Evolutionary conservation across 192 early-diverging fungal genomes (phyloP).

Genomic region (Coemansia sp.): DNA sequence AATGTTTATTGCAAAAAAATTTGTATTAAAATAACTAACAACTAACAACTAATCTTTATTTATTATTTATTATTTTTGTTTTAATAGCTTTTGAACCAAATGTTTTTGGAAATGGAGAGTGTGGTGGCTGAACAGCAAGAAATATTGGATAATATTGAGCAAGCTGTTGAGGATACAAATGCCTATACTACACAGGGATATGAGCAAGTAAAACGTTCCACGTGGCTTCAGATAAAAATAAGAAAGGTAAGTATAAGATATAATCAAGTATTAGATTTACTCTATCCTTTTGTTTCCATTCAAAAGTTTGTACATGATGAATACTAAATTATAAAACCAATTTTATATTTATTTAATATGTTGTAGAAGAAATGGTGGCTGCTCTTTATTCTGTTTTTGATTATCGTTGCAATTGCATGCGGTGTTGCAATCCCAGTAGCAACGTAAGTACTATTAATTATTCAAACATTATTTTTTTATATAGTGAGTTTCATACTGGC

Average conservation of each 20-base stretch:
- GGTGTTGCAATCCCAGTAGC: slow-evolving; percentile 36
- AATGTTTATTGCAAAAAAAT: too few relatives aligned
- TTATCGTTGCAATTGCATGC: slow-evolving; percentile 35
- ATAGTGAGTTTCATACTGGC: background rate
- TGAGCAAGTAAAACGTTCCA: slow-evolving; percentile 25
- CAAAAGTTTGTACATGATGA: background rate
- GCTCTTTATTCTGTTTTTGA: slow-evolving; percentile 23
- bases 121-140: slow-evolving; percentile 43
- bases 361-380: slow-evolving; percentile 47
- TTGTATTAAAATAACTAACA: too few relatives aligned
- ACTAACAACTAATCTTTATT: background rate
- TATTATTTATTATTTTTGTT: background rate
- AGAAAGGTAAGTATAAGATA: slow-evolving; percentile 46
- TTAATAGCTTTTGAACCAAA: slow-evolving; percentile 44
- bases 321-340: background rate
- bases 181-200: slow-evolving; percentile 21
- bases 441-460: slow-evolving; percentile 45
- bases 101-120: slow-evolving; percentile 43
- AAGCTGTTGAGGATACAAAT: slow-evolving; percentile 38
- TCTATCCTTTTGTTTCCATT: too few relatives aligned
- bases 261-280: too few relatives aligned
- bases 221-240: slow-evolving; percentile 32
- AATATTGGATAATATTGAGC: slow-evolving; percentile 45
- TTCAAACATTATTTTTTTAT: background rate
- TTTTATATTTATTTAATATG: background rate